phyloP scores from a whole-genome alignment of 805 yeast genomes.

The Tetrapisispora fleetii region DNA sequence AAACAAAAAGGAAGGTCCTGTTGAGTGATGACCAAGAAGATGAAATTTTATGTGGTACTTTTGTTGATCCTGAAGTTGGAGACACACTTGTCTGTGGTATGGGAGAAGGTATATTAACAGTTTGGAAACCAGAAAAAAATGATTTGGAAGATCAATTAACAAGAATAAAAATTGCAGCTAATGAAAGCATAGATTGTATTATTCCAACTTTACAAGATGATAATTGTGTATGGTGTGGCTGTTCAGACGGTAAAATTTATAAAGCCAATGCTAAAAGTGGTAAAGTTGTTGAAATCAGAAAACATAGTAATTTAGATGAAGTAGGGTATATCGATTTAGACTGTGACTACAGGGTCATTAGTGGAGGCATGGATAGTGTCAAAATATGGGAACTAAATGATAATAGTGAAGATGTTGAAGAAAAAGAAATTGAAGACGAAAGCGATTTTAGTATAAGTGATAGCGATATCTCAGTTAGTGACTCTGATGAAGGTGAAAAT shows the following conservation, averaged over 20 bases:
- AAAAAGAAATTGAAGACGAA: not conserved
- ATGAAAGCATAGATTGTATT: conserved; percentile 65
- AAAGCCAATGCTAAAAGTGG: conserved; percentile 59
- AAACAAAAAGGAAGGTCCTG: conserved; percentile 39
- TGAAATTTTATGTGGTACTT: conserved; percentile 69
- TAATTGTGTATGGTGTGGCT: conserved; percentile 64
- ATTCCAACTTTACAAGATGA: conserved; percentile 40
- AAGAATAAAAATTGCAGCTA: conserved; percentile 58
- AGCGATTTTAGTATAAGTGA: not conserved
- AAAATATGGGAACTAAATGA: conserved; percentile 61
- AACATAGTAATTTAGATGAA: conserved; percentile 64
- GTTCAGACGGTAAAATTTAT: conserved; percentile 63
- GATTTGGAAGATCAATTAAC: conserved; percentile 68
- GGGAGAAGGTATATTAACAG: conserved; percentile 82
- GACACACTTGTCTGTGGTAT: conserved; percentile 69
- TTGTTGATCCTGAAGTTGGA: conserved; percentile 53
- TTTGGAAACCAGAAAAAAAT: conserved; percentile 72
- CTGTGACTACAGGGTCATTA: conserved; percentile 63
- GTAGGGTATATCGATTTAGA: conserved; percentile 72
- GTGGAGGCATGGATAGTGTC: conserved; percentile 75
- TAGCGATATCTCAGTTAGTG: conserved; percentile 3
- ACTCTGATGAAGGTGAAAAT: conserved; percentile 1
- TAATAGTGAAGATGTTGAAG: conserved; percentile 1
- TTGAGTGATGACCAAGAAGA: conserved; percentile 88
- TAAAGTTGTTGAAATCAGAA: conserved; percentile 51